Evolutionary conservation across 2,329 filamentous ascomycete genomes (phyloP).

Genomic region (Colletotrichum melonis): DNA sequence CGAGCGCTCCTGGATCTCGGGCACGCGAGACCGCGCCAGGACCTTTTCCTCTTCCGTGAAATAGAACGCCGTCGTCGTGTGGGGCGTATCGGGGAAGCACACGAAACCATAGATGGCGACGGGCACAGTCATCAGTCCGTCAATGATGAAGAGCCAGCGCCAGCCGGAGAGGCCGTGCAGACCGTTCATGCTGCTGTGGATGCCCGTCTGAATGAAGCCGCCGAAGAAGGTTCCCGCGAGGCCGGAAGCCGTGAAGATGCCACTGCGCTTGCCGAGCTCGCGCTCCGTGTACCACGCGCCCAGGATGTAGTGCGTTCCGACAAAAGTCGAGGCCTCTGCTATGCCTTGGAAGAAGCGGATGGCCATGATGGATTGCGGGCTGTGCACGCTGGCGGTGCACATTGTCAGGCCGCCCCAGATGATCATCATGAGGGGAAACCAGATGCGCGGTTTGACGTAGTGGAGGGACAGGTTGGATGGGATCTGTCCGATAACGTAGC

Average conservation of each 20-base stretch:
- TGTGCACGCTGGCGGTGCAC: slow-evolving; percentile 64
- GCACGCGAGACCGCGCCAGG: slow-evolving; percentile 56
- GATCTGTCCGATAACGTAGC: slow-evolving; percentile 67
- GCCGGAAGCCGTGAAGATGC: slow-evolving; percentile 71
- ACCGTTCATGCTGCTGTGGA: slow-evolving; percentile 57
- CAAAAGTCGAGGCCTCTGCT: slow-evolving; percentile 52
- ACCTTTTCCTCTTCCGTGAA: slow-evolving; percentile 48
- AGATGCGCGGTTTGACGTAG: slow-evolving; percentile 71
- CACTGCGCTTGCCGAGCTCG: slow-evolving; percentile 72
- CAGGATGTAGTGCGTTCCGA: slow-evolving; percentile 56
- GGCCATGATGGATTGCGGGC: slow-evolving; percentile 65
- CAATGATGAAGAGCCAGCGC: slow-evolving; percentile 48
- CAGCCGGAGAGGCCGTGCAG: slow-evolving; percentile 44
- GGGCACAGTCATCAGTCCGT: slow-evolving; percentile 63
- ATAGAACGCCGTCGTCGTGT: slow-evolving; percentile 50
- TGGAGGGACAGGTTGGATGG: slow-evolving; percentile 72
- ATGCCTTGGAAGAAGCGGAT: slow-evolving; percentile 54
- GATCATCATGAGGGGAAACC: slow-evolving; percentile 73
- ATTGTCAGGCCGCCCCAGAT: slow-evolving; percentile 74
- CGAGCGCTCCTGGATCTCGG: slow-evolving; percentile 49
- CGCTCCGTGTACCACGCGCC: slow-evolving; percentile 70
- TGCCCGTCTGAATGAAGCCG: slow-evolving; percentile 70
- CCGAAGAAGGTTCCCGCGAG: slow-evolving; percentile 70
- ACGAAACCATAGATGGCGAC: slow-evolving; percentile 63
- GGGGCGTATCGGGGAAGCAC: slow-evolving; percentile 61